These are phyloP conservation scores for Solanum peruvianum DNA, from an alignment of 257 asterid genomes.

Conservation along the genomic window DNA sequence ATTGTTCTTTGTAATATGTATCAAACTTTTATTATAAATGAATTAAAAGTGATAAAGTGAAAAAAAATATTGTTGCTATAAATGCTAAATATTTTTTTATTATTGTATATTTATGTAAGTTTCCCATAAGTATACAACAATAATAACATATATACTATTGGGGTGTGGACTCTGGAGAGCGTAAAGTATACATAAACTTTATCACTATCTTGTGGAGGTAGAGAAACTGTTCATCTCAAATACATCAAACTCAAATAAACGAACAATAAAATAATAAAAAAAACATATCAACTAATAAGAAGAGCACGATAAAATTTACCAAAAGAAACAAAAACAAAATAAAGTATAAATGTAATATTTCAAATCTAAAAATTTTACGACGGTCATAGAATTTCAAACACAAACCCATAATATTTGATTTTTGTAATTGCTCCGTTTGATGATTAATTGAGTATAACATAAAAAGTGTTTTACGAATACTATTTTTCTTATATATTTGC, in stretches of 20 bases:
- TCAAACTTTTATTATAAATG: no score
- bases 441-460: background rate
- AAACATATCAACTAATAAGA: background rate
- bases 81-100: no score
- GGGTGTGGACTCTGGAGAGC: no score
- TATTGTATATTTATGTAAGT: no score
- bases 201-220: background rate
- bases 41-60: no score
- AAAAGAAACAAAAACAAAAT: no score
- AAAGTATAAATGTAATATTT: no score
- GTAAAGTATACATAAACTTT: no score
- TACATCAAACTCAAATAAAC: background rate
- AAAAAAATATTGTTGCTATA: no score
- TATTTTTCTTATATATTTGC: background rate
- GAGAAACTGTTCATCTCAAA: fast-evolving
- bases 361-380: background rate
- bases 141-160: background rate
- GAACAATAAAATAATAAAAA: no score
- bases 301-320: background rate
- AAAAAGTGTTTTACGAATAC: background rate
- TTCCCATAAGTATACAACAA: no score
- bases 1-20: no score
- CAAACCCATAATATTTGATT: background rate
- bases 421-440: background rate
- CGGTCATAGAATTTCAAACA: background rate